Conservation (phyloP, 148 eudicot genomes). For the Rhododendron simsii region DNA sequence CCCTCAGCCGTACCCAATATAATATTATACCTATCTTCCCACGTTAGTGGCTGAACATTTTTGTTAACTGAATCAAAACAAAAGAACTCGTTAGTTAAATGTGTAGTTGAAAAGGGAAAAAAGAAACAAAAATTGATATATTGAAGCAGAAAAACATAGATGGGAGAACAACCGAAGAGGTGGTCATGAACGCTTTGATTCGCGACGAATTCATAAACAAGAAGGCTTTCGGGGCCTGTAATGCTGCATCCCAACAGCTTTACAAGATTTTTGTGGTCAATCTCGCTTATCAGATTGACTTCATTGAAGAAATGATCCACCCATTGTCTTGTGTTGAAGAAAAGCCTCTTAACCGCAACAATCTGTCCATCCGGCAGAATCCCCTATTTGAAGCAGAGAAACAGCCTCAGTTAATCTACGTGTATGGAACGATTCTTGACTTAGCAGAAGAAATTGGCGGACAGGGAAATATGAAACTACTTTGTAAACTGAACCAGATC, state of each 20-base stretch:
- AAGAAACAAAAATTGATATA: no score
- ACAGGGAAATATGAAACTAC: slow-evolving; percentile 4
- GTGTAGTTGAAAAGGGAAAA: neutral
- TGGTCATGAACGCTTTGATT: slow-evolving; percentile 38
- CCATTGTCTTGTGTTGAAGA: slow-evolving; percentile 49
- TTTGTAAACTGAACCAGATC: slow-evolving; percentile 55
- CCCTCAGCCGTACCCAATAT: slow-evolving; percentile 56
- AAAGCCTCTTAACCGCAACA: slow-evolving; percentile 54
- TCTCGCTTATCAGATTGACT: slow-evolving; percentile 46
- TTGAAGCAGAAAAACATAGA: neutral
- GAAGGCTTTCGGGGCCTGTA: slow-evolving; percentile 56
- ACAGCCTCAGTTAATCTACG: neutral
- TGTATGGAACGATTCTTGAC: no score
- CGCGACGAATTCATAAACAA: slow-evolving; percentile 51
- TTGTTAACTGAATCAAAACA: slow-evolving; percentile 17
- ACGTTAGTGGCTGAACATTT: slow-evolving; percentile 23
- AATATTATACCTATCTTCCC: slow-evolving; percentile 45
- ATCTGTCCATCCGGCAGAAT: slow-evolving; percentile 33
- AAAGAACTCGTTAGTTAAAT: neutral
- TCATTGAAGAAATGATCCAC: slow-evolving; percentile 58
- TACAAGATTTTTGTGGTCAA: slow-evolving; percentile 48
- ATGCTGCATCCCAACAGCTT: slow-evolving; percentile 54
- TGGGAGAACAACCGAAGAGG: slow-evolving; percentile 27
- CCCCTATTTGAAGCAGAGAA: slow-evolving; percentile 28
- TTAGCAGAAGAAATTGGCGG: neutral